phyloP scores from a whole-genome alignment of 1,284 basidiomycete species.

The Heterobasidion annosum region DNA sequence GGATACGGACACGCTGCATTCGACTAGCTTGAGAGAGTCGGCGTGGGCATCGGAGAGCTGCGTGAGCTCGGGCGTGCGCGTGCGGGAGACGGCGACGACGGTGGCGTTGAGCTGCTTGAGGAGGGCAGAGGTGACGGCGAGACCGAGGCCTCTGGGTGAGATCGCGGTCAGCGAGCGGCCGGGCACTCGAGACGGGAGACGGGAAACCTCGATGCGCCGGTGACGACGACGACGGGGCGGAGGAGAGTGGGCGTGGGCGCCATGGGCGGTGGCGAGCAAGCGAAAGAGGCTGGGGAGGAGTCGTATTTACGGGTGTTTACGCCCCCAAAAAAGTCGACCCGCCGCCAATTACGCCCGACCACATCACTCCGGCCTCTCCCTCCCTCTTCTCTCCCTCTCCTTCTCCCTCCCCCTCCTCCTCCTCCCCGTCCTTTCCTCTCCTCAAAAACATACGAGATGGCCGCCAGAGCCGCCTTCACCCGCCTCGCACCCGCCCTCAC shows the following conservation, averaged over 20 bases:
- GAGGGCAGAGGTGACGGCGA: constrained; percentile 60
- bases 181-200: background rate
- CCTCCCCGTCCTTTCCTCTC: constrained; percentile 18
- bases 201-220: constrained; percentile 66
- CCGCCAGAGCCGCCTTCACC: constrained; percentile 53
- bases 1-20: constrained; percentile 65
- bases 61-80: constrained; percentile 52
- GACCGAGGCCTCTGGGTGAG: constrained; percentile 66
- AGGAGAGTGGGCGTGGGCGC: background rate
- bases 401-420: constrained; percentile 17
- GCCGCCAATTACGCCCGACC: background rate
- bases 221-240: constrained; percentile 48
- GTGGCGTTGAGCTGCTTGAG: constrained; percentile 50
- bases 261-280: background rate
- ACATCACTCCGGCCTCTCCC: constrained; percentile 7
- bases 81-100: constrained; percentile 73
- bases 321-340: constrained; percentile 5
- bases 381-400: constrained; percentile 11
- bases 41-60: constrained; percentile 38
- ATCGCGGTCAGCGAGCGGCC: background rate
- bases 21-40: constrained; percentile 39
- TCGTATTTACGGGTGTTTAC: constrained; percentile 15
- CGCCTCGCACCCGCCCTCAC: constrained; percentile 54
- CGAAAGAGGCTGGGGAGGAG: background rate
- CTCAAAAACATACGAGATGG: constrained; percentile 36